Conservation (phyloP, 768 basidiomycete species). For the Pleurotus pulmonarius region DNA sequence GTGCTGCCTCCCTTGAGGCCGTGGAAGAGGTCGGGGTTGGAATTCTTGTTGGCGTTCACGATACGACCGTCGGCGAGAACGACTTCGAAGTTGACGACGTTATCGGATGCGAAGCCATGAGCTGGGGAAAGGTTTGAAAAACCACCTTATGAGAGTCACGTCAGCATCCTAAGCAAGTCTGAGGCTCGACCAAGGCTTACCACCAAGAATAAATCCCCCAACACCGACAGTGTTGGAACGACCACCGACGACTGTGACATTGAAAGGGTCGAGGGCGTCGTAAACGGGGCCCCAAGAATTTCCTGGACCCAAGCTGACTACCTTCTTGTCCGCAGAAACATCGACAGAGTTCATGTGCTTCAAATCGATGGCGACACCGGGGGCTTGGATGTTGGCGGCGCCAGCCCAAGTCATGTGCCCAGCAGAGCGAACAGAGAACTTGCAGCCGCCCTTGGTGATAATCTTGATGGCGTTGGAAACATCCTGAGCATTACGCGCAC, state of each 20-base stretch:
- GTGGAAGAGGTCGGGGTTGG: slow-evolving; percentile 13
- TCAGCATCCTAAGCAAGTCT: not conserved
- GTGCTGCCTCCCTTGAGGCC: slow-evolving; percentile 15
- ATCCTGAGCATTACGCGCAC: not conserved
- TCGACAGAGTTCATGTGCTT: not conserved
- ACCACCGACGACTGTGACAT: slow-evolving; percentile 10
- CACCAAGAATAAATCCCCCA: slow-evolving; percentile 13
- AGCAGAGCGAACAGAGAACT: slow-evolving; percentile 6
- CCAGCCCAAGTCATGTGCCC: slow-evolving; percentile 11
- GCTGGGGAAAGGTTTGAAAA: slow-evolving; percentile 12
- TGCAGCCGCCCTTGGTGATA: not conserved
- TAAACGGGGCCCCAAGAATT: slow-evolving; percentile 10
- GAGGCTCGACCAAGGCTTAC: not conserved
- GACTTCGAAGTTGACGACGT: slow-evolving; percentile 12
- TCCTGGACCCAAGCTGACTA: slow-evolving; percentile 10
- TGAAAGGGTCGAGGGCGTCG: slow-evolving; percentile 4
- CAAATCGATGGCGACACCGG: slow-evolving; percentile 11
- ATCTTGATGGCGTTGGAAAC: not conserved
- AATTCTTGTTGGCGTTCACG: slow-evolving; percentile 1
- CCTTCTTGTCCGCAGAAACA: slow-evolving; percentile 5
- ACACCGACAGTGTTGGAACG: slow-evolving; percentile 12
- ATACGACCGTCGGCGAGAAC: slow-evolving; percentile 13
- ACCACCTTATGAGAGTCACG: slow-evolving; percentile 8
- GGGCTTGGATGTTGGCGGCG: slow-evolving; percentile 9
- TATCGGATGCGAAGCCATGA: slow-evolving; percentile 11